Percentiles rank a stretch among this genome's conserved stretches.
These are phyloP conservation scores for Paramyrothecium roridum DNA, from an alignment of 2,329 filamentous ascomycete species.

Conservation along the genomic window DNA sequence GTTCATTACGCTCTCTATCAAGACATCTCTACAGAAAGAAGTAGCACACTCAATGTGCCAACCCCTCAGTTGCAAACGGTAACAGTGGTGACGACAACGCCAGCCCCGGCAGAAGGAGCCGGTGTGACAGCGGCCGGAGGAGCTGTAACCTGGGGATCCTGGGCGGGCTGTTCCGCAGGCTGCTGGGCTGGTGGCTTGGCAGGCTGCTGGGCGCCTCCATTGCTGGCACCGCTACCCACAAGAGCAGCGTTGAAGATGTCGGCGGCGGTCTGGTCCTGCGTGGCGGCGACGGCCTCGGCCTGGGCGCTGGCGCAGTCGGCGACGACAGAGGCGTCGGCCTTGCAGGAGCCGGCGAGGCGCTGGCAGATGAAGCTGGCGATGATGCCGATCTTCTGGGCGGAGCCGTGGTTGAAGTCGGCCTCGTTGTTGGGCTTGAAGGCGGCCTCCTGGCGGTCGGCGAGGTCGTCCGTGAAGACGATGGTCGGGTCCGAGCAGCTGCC, in stretches of 20 bases:
- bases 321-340: conserved; percentile 13
- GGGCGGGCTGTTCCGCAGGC: background rate
- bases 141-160: background rate
- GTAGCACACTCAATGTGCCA: too few species aligned
- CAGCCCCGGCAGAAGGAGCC: background rate
- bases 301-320: conserved; percentile 9
- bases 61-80: background rate
- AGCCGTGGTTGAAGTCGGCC: conserved; percentile 49
- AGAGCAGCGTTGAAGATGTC: conserved; percentile 18
- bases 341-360: conserved; percentile 29
- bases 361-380: conserved; percentile 46
- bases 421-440: conserved; percentile 35
- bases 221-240: background rate
- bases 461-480: conserved; percentile 44
- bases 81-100: background rate
- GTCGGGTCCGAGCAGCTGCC: conserved; percentile 44
- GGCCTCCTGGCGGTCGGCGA: conserved; percentile 43
- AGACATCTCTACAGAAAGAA: too few species aligned
- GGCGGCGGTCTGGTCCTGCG: conserved; percentile 19
- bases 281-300: conserved; percentile 13
- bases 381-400: conserved; percentile 34
- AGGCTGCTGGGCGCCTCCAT: background rate
- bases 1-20: too few species aligned
- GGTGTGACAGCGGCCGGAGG: background rate
- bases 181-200: background rate